A percentile compares a stretch with the other conserved stretches of the same genome.
Evolutionary conservation across 768 basidiomycete genomes (phyloP).

Genomic region (Leccinellum rugosiceps): DNA sequence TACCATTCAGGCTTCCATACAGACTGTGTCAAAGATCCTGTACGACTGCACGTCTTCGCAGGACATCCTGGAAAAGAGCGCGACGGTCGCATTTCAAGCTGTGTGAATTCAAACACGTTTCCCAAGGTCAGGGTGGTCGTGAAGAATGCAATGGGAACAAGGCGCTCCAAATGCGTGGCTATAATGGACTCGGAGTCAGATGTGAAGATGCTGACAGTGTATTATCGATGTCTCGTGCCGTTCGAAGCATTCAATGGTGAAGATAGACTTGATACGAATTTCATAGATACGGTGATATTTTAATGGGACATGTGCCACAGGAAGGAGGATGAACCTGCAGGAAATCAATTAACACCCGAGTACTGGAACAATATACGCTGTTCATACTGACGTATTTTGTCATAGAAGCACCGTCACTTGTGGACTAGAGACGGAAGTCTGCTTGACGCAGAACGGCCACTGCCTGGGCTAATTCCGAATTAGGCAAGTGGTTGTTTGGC

Average conservation of each 20-base stretch:
- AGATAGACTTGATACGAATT: not conserved
- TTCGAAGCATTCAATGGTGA: not conserved
- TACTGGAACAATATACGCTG: not conserved
- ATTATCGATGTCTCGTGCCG: not conserved
- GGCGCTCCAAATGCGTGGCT: conserved; percentile 5
- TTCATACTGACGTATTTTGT: not conserved
- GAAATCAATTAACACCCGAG: not conserved
- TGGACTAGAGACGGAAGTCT: not conserved
- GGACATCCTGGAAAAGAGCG: not conserved
- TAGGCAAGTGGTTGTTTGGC: conserved; percentile 23
- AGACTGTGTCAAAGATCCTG: not conserved
- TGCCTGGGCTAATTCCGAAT: not conserved
- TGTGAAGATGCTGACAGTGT: not conserved
- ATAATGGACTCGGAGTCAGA: conserved; percentile 2
- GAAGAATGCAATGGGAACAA: not conserved
- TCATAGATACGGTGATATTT: not conserved
- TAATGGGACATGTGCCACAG: conserved; percentile 6
- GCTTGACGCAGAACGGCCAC: not conserved
- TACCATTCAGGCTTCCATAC: not conserved
- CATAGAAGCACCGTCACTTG: not conserved
- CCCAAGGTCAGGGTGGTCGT: conserved; percentile 17
- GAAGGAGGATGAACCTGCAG: conserved; percentile 1
- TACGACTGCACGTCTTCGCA: conserved; percentile 1
- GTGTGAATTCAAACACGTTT: not conserved
- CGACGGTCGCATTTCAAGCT: not conserved